phyloP scores from a whole-genome alignment of 495 filamentous ascomycete species.

The Lentithecium fluviatile region DNA sequence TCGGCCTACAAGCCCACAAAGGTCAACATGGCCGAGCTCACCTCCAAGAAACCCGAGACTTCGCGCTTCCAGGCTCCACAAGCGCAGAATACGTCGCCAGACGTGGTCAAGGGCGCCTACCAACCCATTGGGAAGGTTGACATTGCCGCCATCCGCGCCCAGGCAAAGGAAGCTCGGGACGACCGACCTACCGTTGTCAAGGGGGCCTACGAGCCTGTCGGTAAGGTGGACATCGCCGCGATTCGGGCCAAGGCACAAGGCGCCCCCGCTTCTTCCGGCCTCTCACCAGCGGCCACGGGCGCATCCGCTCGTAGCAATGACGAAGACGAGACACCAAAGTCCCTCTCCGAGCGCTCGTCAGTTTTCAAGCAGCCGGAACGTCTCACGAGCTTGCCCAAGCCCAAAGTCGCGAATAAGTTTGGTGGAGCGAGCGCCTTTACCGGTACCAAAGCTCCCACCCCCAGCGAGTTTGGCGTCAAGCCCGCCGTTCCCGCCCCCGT shows the following conservation, averaged over 20 bases:
- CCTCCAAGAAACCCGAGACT: conserved; percentile 63
- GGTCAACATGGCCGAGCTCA: conserved; percentile 80
- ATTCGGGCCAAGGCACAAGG: conserved; percentile 79
- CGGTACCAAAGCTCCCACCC: conserved; percentile 85
- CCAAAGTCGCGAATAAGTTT: conserved; percentile 88
- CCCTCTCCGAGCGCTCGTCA: conserved; percentile 65
- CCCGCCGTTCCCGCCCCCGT: conserved; percentile 54
- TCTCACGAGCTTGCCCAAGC: conserved; percentile 85
- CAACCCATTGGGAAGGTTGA: conserved; percentile 96
- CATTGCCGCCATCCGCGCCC: conserved; percentile 80
- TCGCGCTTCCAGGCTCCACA: conserved; percentile 51
- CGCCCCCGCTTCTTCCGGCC: conserved; percentile 46
- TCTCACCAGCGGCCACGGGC: conserved; percentile 47
- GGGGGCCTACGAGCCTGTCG: conserved; percentile 87
- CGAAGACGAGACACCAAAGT: conserved; percentile 50
- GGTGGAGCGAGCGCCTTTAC: conserved; percentile 66
- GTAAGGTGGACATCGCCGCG: conserved; percentile 92
- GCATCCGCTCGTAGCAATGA: conserved; percentile 40
- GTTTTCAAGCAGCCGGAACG: conserved; percentile 71
- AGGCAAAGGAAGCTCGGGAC: conserved; percentile 68
- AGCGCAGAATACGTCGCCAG: conserved; percentile 47
- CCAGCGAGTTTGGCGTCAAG: conserved; percentile 58
- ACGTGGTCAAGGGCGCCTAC: conserved; percentile 86
- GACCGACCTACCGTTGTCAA: conserved; percentile 81
- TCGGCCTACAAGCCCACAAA: conserved; percentile 92